Conservation (phyloP, 2,329 filamentous ascomycete species). For the Monosporascus ibericus region DNA sequence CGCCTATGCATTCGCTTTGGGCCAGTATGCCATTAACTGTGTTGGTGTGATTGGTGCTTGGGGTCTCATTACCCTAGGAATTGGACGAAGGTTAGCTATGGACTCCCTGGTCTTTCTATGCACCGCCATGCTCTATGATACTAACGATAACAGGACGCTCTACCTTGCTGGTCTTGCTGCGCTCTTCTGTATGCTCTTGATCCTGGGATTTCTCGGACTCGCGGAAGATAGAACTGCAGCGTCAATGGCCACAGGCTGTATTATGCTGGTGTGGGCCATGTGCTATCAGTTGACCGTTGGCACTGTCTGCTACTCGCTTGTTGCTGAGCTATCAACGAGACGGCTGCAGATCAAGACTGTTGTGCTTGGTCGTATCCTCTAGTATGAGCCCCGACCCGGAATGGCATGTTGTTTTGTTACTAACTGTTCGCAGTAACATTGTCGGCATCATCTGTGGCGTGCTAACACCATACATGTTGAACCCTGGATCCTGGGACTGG, state of each 20-base stretch:
- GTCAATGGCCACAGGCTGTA: constrained; percentile 72
- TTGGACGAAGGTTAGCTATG: constrained; percentile 56
- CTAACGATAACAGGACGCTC: constrained; percentile 33
- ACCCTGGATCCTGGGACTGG: constrained; percentile 83
- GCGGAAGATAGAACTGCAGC: constrained; percentile 58
- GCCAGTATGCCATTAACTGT: constrained; percentile 67
- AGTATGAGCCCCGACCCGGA: constrained; percentile 34
- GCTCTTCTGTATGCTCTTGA: constrained; percentile 69
- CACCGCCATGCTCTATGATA: constrained; percentile 23
- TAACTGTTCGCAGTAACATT: constrained; percentile 51
- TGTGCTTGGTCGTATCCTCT: constrained; percentile 74
- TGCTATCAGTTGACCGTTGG: constrained; percentile 84
- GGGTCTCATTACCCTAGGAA: constrained; percentile 68
- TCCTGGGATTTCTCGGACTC: constrained; percentile 79
- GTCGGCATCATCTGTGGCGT: constrained; percentile 77
- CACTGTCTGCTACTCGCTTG: constrained; percentile 84
- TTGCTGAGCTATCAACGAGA: constrained; percentile 76
- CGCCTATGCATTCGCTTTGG: constrained; percentile 56
- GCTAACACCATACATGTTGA: constrained; percentile 88
- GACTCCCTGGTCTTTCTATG: neutral
- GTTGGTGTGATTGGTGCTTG: constrained; percentile 76
- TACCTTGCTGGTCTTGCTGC: constrained; percentile 71
- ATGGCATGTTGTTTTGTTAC: neutral
- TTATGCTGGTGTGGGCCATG: constrained; percentile 79
- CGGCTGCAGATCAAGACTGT: constrained; percentile 88